A percentile compares a stretch with the other conserved stretches of the same genome.
phyloP scores from a whole-genome alignment of 179 eudicot genomes.

The Drosera spatulata region DNA sequence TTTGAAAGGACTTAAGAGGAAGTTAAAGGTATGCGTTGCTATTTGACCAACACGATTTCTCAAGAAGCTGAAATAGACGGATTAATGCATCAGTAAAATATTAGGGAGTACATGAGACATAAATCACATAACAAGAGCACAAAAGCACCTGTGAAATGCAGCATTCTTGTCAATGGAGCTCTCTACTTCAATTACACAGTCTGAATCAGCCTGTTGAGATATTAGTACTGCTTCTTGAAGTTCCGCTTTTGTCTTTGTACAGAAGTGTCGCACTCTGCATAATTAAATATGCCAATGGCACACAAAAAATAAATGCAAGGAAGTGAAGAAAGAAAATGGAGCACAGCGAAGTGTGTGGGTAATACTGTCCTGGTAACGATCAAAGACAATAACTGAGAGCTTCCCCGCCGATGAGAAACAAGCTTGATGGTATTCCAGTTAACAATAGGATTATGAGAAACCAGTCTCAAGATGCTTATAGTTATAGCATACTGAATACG shows the following conservation, averaged over 20 bases:
- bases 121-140: slow-evolving; percentile 2
- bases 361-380: too few relatives aligned
- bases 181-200: slow-evolving; percentile 74
- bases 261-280: slow-evolving; percentile 72
- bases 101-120: slow-evolving; percentile 3
- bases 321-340: not conserved
- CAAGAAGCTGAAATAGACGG: slow-evolving; percentile 39
- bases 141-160: slow-evolving; percentile 58
- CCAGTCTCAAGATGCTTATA: too few relatives aligned
- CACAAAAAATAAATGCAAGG: not conserved
- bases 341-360: too few relatives aligned
- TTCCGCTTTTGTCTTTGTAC: slow-evolving; percentile 52
- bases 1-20: slow-evolving; percentile 36
- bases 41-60: slow-evolving; percentile 51
- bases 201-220: slow-evolving; percentile 51
- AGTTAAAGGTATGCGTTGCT: slow-evolving; percentile 43
- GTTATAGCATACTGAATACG: too few relatives aligned
- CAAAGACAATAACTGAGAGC: too few relatives aligned
- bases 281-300: slow-evolving; percentile 2
- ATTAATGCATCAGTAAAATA: slow-evolving; percentile 8
- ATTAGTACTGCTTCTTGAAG: slow-evolving; percentile 52
- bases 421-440: too few relatives aligned
- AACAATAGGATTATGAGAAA: too few relatives aligned
- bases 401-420: too few relatives aligned
- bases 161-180: slow-evolving; percentile 75